Evolutionary conservation across 1,139 yeast species (phyloP), one percentile per base, ranked within the genome.

Genomic region (Lodderomyces jiufengensis): DNA sequence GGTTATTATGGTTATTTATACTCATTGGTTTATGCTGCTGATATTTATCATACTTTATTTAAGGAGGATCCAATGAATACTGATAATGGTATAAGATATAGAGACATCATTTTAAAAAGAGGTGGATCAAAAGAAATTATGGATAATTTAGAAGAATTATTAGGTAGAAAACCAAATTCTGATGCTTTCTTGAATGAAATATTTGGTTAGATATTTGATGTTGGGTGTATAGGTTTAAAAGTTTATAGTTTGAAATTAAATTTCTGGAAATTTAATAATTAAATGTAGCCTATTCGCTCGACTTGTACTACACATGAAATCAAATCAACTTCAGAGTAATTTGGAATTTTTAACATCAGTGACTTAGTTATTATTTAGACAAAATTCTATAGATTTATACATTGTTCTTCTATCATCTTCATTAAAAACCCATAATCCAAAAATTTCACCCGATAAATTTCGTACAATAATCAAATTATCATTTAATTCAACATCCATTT

Each of bases 1-100:
- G 94, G 95, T 3, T 86, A 86, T 61, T 86, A 85, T 51, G 95
- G 95, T 3, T 86, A 86, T 57, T 62, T 85, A 61, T 86, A 87
- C 80, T 83, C 94, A 2, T 80, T 80, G 48, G 95, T 84, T 16
- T 86, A 80, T 65, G 94, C 95, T 2, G 76, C 85, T 5, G 95
- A 86, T 57, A 84, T 86, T 57, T 86, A 75, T 63, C 78, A 83
- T 57, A 62, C 84, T n/a, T 73, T 76, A 51, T 86, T 86, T 66
- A 74, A 76, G 44, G 50, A 64, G 1, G 76, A 81, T 52, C 95
- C 95, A 21, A 69, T 84, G 72, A 75, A 80, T 51, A 66, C 76
- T 9, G 57, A 59, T 13, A 70, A 62, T 40, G 95, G 95, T 37
- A 59, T 74, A 28, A 65, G 71, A 43, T 86, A 85, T 57, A 75